These are phyloP conservation scores for Phytophthora sp. DNA, from an alignment of 352 stramenopile genomes.

Conservation along the genomic window DNA sequence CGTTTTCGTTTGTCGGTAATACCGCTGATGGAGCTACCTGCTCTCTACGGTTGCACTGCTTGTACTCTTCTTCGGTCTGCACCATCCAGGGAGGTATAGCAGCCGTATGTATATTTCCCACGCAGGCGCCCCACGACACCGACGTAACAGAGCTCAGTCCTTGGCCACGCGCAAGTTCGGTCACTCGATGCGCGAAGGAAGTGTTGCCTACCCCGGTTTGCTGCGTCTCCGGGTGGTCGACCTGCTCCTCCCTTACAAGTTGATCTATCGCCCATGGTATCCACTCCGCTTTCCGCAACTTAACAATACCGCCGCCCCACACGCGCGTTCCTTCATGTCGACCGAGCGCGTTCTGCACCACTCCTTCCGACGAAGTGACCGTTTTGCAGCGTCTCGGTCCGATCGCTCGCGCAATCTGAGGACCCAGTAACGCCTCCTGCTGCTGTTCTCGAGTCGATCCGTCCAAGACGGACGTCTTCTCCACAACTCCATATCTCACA, in stretches of 20 bases:
- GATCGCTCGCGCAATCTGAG: background rate
- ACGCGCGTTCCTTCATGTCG: slow-evolving; percentile 57
- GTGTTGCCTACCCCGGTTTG: slow-evolving; percentile 8
- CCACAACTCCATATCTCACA: slow-evolving; percentile 1
- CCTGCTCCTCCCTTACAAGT: slow-evolving; percentile 55
- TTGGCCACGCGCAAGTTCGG: slow-evolving; percentile 46
- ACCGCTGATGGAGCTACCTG: background rate
- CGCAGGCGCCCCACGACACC: slow-evolving; percentile 43
- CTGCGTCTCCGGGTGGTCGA: slow-evolving; percentile 15
- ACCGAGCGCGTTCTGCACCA: slow-evolving; percentile 61
- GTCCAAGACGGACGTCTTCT: background rate
- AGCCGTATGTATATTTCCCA: slow-evolving; percentile 71
- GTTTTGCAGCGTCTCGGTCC: slow-evolving; percentile 24
- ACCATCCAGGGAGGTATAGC: slow-evolving; percentile 83
- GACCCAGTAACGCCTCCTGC: slow-evolving; percentile 14
- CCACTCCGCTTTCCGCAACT: slow-evolving; percentile 55
- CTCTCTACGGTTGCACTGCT: slow-evolving; percentile 52
- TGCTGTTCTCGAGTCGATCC: slow-evolving; percentile 11
- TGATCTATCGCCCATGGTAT: slow-evolving; percentile 65
- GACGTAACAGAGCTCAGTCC: slow-evolving; percentile 53
- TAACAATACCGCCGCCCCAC: slow-evolving; percentile 73
- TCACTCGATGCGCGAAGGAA: slow-evolving; percentile 50
- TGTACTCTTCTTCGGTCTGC: slow-evolving; percentile 73
- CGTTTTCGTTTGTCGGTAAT: background rate
- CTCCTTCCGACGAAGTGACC: slow-evolving; percentile 41